A percentile compares a stretch with the other conserved stretches of the same genome.
Conservation (phyloP, 805 yeast genomes). For the Yarrowia keelungensis region DNA sequence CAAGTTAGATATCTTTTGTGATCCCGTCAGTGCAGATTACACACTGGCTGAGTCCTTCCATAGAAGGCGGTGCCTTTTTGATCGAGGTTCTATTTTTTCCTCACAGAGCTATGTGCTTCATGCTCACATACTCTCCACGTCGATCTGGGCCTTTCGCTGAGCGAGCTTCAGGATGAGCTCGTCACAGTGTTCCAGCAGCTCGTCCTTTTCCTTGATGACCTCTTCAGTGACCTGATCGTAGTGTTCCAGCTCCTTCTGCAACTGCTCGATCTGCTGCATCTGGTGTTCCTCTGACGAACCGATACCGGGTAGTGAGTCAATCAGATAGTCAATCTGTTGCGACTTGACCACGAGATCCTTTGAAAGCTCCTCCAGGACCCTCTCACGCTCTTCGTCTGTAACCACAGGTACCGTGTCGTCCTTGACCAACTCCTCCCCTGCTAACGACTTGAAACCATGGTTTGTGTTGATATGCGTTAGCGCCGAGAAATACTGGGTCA, state of each 20-base stretch:
- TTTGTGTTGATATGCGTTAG: conserved; percentile 66
- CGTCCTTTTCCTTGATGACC: conserved; percentile 34
- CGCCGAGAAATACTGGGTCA: conserved; percentile 51
- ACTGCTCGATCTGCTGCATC: conserved; percentile 62
- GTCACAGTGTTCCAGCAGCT: conserved; percentile 12
- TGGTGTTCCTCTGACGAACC: conserved; percentile 84
- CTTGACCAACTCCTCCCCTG: conserved; percentile 64
- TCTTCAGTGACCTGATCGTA: conserved; percentile 62
- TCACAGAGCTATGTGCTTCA: background rate
- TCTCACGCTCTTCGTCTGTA: conserved; percentile 49
- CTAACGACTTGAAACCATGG: conserved; percentile 65
- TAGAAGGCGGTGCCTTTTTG: too few species aligned
- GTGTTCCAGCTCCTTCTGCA: conserved; percentile 66
- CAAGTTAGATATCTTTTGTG: background rate
- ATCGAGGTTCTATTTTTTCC: too few species aligned
- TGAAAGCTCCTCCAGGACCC: conserved; percentile 75
- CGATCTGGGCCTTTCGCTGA: conserved; percentile 22
- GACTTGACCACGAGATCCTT: conserved; percentile 85
- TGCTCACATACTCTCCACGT: conserved; percentile 15
- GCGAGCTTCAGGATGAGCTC: conserved; percentile 35
- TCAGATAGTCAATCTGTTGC: conserved; percentile 82
- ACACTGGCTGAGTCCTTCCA: background rate
- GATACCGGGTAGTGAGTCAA: conserved; percentile 90
- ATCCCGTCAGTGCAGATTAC: background rate
- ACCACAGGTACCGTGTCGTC: conserved; percentile 49